Base-by-base conservation (phyloP, 2,329 filamentous ascomycete species). In the Nakataea oryzae region DNA sequence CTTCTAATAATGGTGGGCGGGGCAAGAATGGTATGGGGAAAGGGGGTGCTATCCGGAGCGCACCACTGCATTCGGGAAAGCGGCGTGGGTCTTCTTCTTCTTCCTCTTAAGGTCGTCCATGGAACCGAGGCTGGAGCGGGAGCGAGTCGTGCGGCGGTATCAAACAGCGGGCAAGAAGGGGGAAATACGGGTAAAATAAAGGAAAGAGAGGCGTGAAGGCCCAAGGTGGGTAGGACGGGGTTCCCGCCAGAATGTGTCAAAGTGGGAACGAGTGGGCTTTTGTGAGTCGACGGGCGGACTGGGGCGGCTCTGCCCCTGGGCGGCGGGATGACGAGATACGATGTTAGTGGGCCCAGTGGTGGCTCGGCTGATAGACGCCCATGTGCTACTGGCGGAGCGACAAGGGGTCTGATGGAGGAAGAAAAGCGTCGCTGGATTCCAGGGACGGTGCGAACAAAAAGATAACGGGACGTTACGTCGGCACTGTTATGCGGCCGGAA, bases 21-120 rank as follows among this genome's bases (percentile, higher is more conserved):
- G 21, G 17, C 21, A 32, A 57, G 17, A 32, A 58, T 13, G 56
- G 7, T 3, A 28, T 13, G 56, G 56, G 26, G 14, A 28, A 12
- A n/a, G 32, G 56, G 3, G 56, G 11, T 58, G 56, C 56, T 58
- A 58, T 32, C 56, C 13, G 29, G 9, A 2, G 14, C 21, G 56
- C 56, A 58, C 32, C 56, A 58, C 56, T 21, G 56, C 28, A 58
- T 58, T 29, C 26, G 21, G 56, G 21, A 24, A n/a, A 14, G 56
- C 3, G 28, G 28, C 29, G 56, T n/a, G 11, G 56, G 28, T 29
- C 27, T 34, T 50, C 41, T n/a, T 50, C 41, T 50, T 50, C 41
- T 50, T 50, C 41, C n/a, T 58, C 56, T 61, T 55, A 28, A 62
- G 59, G 58, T 63, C 62, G 65, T 68, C 67, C 67, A 68, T 68